Base-by-base conservation (phyloP, 2,329 filamentous ascomycete genomes). In the Aspergillus pseudoterreus region DNA sequence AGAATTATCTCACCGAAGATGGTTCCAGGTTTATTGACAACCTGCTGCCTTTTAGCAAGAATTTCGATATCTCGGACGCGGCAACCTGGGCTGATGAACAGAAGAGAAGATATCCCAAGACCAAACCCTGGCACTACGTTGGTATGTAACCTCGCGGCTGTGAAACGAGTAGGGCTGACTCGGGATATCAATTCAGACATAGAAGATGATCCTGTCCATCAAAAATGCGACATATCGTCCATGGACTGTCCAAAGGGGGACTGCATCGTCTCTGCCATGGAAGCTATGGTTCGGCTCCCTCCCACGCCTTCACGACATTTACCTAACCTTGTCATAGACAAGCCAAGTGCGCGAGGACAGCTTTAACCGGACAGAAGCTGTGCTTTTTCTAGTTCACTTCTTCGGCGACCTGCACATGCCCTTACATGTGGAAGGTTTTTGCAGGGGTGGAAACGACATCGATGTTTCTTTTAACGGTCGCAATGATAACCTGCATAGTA, bases 321-420 rank as follows among this genome's bases (percentile, higher is more conserved):
- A 36, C 11, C n/a, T 36, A 11, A 36, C 9, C 33, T 36, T 36
- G 33, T 15, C 33, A 39, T 42, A 21, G 39, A 43, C 51, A 48
- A 45, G 44, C 30, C 14, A 45, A 58, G n/a, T 51, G 33, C n/a
- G 33, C 33, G 33, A 36, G 5, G n/a, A 15, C 33, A 36, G 33
- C 33, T 36, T 36, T 36, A 38, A 38, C 35, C 35, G 1, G 14
- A 38, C 35, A 38, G 35, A 38, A 38, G 35, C 56, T 6, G 22
- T 58, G 6, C 51, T 47, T 10, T 58, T 56, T 35, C 36, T 58
- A 14, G 41, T 58, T 17, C 56, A 58, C 36, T 58, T 58, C 42
- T 24, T 58, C 14, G 56, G 56, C 39, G 56, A 58, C 41, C 43
- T 58, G 11, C 54, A 55, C 17, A 48, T 52, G 41, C 54, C 56